Evolutionary conservation across 2,329 filamentous ascomycete genomes (phyloP), one percentile per base, ranked within the genome.

Genomic region (Fusarium torreyae): DNA sequence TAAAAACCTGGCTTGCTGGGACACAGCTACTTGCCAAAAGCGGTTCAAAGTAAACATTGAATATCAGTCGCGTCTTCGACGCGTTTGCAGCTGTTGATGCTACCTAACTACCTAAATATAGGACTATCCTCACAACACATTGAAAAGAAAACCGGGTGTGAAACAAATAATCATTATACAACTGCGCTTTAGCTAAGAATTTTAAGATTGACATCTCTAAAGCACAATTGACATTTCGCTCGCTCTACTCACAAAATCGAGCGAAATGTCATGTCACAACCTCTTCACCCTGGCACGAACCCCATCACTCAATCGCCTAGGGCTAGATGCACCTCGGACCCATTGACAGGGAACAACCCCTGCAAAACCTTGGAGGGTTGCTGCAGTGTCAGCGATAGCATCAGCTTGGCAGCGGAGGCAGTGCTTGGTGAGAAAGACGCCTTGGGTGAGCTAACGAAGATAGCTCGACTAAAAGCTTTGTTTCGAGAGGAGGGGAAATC

Each of bases 401-500:
- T 72, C 70, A 73, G 66, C 72, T 66, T 60, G 57, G 57, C 54
- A 62, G 62, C 58, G 60, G 72, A 74, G 72, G 72, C 72, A 69
- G 72, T 74, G 70, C 70, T 60, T 51, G 38, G 18, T 26, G 51
- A 43, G 40, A 48, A 45, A 20, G 59, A 64, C 42, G 55, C 22
- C 43, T 40, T 31, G 42, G 38, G 31, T 22, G 26, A 69, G 49
- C 57, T 63, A 55, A 42, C 43, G 44, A 59, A 46, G 43, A 64
- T 68, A 51, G 56, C 55, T 57, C 50, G 60, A 50, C 56, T 54
- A 50, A 49, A 63, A 65, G 66, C 31, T 67, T 66, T 71, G 72
- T 74, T 74, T 74, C 70, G 67, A 72, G 64, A 72, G 69, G 72
- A 74, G 72, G 72, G 72, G 72, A 22, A 39, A 49, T 44, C 52